Percentiles rank a stretch among this genome's conserved stretches.
phyloP scores from a whole-genome alignment of 805 yeast genomes.

The Ogataea degrootiae region DNA sequence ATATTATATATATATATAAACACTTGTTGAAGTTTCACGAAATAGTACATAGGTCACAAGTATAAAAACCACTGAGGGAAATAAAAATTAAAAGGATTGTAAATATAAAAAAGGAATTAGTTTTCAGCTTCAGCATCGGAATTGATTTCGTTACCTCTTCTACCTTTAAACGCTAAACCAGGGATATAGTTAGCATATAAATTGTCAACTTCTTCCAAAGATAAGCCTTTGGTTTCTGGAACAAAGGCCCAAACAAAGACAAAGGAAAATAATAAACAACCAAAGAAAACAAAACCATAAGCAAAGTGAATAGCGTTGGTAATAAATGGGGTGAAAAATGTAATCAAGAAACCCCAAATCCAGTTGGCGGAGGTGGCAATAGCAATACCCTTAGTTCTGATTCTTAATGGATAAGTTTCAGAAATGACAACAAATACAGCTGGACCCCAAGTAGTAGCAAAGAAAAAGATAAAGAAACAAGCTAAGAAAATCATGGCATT shows the following conservation, averaged over 20 bases:
- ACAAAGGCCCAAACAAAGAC: constrained; percentile 50
- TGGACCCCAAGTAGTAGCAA: constrained; percentile 77
- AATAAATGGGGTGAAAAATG: constrained; percentile 55
- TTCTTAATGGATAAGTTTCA: constrained; percentile 64
- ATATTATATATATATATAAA: too few species aligned
- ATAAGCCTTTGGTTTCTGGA: constrained; percentile 50
- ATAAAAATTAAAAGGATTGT: neutral
- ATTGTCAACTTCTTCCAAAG: constrained; percentile 53
- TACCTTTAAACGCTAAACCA: neutral
- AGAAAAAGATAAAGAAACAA: constrained; percentile 58
- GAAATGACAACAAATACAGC: constrained; percentile 61
- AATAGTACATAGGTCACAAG: too few species aligned
- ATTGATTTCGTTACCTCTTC: neutral
- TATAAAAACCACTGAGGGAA: too few species aligned
- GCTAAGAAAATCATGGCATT: constrained; percentile 59
- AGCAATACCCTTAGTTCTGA: constrained; percentile 59
- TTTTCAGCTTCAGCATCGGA: neutral
- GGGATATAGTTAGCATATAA: constrained; percentile 31
- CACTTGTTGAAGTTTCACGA: too few species aligned
- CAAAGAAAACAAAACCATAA: constrained; percentile 53
- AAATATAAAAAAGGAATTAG: neutral
- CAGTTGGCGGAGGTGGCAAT: constrained; percentile 63
- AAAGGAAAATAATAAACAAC: constrained; percentile 49
- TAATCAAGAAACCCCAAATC: constrained; percentile 53
- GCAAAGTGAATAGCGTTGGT: constrained; percentile 49